phyloP scores from a whole-genome alignment of 1,139 yeast genomes.

The Magnusiomyces sp. region DNA sequence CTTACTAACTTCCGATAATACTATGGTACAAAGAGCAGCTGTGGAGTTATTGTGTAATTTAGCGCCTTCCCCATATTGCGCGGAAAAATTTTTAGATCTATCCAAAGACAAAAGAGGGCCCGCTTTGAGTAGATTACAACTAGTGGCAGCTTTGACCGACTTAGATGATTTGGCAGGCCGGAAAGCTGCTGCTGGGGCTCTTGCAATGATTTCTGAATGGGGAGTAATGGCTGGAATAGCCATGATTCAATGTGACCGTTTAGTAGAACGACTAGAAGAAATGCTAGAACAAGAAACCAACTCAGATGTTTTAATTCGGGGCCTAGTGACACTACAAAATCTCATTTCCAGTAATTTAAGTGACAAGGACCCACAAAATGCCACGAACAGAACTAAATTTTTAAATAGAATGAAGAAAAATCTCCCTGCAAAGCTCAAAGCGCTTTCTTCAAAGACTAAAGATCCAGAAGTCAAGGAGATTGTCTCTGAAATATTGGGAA shows the following conservation, averaged over 20 bases:
- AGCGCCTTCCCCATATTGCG: conserved; percentile 30
- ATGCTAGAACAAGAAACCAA: conserved; percentile 11
- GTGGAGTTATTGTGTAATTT: conserved; percentile 36
- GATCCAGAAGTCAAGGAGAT: conserved; percentile 8
- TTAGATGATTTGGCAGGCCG: conserved; percentile 31
- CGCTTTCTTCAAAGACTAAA: conserved; percentile 5
- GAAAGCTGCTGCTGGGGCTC: conserved; percentile 35
- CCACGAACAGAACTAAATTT: too few relatives aligned
- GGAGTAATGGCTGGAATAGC: conserved; percentile 26
- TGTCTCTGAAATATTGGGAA: conserved; percentile 3
- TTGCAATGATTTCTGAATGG: conserved; percentile 35
- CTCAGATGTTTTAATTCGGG: conserved; percentile 9
- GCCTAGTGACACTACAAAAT: not conserved
- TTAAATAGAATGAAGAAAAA: not conserved
- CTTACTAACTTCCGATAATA: conserved; percentile 29
- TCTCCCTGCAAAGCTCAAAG: not conserved
- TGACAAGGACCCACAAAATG: too few relatives aligned
- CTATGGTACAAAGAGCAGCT: conserved; percentile 32
- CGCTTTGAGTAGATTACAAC: conserved; percentile 21
- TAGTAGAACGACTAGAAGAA: conserved; percentile 23
- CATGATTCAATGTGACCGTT: conserved; percentile 19
- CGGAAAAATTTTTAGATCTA: conserved; percentile 31
- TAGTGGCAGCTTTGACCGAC: conserved; percentile 28
- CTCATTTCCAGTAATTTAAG: too few relatives aligned
- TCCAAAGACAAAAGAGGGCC: conserved; percentile 21